Evolutionary conservation across 2,329 filamentous ascomycete species (phyloP).

Genomic region (Aspergillus amoenus): DNA sequence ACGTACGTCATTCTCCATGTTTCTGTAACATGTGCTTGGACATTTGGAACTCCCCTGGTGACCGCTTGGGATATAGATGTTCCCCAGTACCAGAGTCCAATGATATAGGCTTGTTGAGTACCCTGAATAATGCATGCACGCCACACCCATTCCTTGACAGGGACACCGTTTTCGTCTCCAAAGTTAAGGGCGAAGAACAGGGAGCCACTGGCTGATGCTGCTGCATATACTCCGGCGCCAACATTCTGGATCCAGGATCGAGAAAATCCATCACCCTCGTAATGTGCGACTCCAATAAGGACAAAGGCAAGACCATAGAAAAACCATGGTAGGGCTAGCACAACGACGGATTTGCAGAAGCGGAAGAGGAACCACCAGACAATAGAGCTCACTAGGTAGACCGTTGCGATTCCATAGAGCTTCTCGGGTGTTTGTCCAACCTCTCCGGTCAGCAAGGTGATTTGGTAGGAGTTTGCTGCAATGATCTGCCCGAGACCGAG

Average conservation of each 20-base stretch:
- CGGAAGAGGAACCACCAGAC: slow-evolving; percentile 66
- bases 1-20: slow-evolving; percentile 47
- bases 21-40: slow-evolving; percentile 38
- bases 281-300: slow-evolving; percentile 63
- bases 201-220: slow-evolving; percentile 62
- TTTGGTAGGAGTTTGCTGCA: slow-evolving; percentile 66
- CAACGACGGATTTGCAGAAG: slow-evolving; percentile 55
- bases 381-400: slow-evolving; percentile 59
- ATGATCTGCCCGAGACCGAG: slow-evolving; percentile 64
- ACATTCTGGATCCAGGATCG: slow-evolving; percentile 60
- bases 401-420: slow-evolving; percentile 60
- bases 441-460: slow-evolving; percentile 65
- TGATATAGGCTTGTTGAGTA: slow-evolving; percentile 65
- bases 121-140: slow-evolving; percentile 66
- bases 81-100: slow-evolving; percentile 68
- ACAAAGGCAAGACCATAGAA: slow-evolving; percentile 65
- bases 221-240: slow-evolving; percentile 61
- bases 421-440: slow-evolving; percentile 59
- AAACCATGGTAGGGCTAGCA: slow-evolving; percentile 61
- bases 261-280: slow-evolving; percentile 38
- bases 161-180: slow-evolving; percentile 62
- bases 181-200: slow-evolving; percentile 69
- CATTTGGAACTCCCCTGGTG: slow-evolving; percentile 41
- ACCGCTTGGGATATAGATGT: slow-evolving; percentile 51
- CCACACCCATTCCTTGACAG: slow-evolving; percentile 66